Evolutionary conservation across 768 basidiomycete species (phyloP), one percentile per base, ranked within the genome.

Genomic region (Xerocomellus intermedius): DNA sequence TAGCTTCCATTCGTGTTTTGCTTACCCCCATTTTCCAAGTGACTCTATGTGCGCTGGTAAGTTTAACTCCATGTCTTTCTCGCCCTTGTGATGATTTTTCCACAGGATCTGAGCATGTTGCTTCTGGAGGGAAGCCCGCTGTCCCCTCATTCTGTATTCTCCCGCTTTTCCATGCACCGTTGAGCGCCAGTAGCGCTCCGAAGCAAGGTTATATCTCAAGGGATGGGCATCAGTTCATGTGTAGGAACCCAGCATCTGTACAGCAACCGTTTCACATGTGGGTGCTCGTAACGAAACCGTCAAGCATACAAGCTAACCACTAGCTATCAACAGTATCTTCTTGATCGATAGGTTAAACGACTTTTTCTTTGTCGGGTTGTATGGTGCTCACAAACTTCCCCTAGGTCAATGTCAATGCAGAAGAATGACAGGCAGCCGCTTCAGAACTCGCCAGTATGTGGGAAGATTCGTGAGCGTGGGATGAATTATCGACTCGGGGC

Each of bases 241-340:
- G 84, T 64, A 74, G 60, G 41, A 82, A 85, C 59, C 84, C 84
- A 4, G 71, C 66, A 8, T 62, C 75, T 12, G 55, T 74, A 57
- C 77, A 76, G 12, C 82, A 80, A 56, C 71, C 82, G 0, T 84
- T 81, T 64, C 84, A 85, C 60, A 80, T 86, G 82, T 85, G 66
- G 22, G 82, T 75, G 2, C 7, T 38, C 8, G 10, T 19, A n/a
- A 7, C 12, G 3, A 50, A 39, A 22, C 17, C n/a, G 10, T 2
- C 5, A n/a, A 24, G 8, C 2, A 12, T 21, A 8, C 12, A 10
- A 13, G n/a, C 39, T 61, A 8, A 56, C 28, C 13, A 39, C 22
- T 7, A 14, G 3, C 17, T 21, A 14, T 22, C 26, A 21, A 47
- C 8, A 64, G 66, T 4, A 42, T 67, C 38, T 67, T 60, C 26